Evolutionary conservation across 805 yeast genomes (phyloP).

Genomic region (Candida hungchunana): DNA sequence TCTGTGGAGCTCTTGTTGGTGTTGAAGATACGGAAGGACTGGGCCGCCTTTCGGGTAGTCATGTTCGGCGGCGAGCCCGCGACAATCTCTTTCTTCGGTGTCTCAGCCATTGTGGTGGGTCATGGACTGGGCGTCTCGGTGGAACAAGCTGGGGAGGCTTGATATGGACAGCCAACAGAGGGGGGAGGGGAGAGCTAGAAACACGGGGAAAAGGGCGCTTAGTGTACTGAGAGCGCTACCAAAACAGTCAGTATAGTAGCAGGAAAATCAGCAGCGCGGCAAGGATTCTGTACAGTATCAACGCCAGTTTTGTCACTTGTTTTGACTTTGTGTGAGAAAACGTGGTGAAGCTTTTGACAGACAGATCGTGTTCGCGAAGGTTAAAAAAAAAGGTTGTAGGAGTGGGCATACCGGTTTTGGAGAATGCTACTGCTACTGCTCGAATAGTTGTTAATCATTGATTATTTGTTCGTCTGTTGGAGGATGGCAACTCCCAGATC

Average conservation of each 20-base stretch:
- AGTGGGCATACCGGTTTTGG: too few species aligned
- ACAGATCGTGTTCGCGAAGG: too few species aligned
- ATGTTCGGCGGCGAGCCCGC: slow-evolving; percentile 16
- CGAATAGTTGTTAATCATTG: neutral
- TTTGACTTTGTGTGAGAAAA: slow-evolving; percentile 5
- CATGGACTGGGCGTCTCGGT: slow-evolving; percentile 4
- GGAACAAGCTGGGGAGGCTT: too few species aligned
- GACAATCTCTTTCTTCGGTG: slow-evolving; percentile 7
- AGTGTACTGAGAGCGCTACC: too few species aligned
- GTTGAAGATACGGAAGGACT: slow-evolving; percentile 48
- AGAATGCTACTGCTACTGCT: neutral
- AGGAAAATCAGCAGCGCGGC: too few species aligned
- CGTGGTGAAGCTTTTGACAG: slow-evolving; percentile 14
- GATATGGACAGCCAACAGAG: too few species aligned
- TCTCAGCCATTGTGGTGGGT: slow-evolving; percentile 4
- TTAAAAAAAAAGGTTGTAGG: too few species aligned
- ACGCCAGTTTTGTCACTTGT: neutral
- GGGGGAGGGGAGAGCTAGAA: too few species aligned
- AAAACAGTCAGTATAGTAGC: too few species aligned
- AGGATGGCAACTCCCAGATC: slow-evolving; percentile 36
- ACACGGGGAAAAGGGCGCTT: too few species aligned
- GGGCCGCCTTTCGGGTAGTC: slow-evolving; percentile 56
- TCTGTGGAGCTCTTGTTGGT: slow-evolving; percentile 24
- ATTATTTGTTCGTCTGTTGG: slow-evolving; percentile 6
- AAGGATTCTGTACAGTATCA: too few species aligned